Evolutionary conservation across 1,139 yeast genomes (phyloP), one percentile per base, ranked within the genome.

Genomic region (Suhomyces panamericanus): DNA sequence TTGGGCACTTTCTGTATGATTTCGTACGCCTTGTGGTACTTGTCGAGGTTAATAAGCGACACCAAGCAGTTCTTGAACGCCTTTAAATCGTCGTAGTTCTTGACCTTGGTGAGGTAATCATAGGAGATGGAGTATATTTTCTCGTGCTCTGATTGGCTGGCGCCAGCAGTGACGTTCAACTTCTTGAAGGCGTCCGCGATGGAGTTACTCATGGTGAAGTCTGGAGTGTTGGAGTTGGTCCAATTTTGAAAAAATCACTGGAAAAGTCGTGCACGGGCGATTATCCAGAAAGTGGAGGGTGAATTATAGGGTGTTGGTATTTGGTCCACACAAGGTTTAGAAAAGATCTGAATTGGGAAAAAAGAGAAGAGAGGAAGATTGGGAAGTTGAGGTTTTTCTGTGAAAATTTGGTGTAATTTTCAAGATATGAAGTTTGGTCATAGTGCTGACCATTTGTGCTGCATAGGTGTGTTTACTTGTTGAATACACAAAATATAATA

Each of bases 21-120:
- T 42, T 75, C 69, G 24, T 67, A 61, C 0, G 91, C 95, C 44
- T 73, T 69, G 43, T 67, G 66, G 60, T 85, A 88, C 53, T 75
- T 75, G 59, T 89, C 96, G 56, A 84, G 72, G 57, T 85, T 83
- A 61, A 87, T 85, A 56, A 85, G 68, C 1, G 96, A 81, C 6
- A 84, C 83, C 33, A 88, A 64, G 56, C 84, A 81, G 52, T 84
- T 75, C 55, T 76, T 80, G 54, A 83, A 69, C 0, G 89, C 83
- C 40, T 67, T 65, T 17, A 64, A 55, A 53, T 84, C 86, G 36
- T 74, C 63, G 32, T 63, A 74, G 35, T 67, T 57, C 47, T 72
- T 70, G 38, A 71, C 66, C 37, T 71, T 71, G 30, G 73, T 59
- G 47, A 74, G 62, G 51, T 72, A 74, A 42, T 73, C 75, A 49